Percentiles rank a stretch among this genome's conserved stretches.
Evolutionary conservation across 1,284 basidiomycete genomes (phyloP).

Genomic region (Malassezia restricta): DNA sequence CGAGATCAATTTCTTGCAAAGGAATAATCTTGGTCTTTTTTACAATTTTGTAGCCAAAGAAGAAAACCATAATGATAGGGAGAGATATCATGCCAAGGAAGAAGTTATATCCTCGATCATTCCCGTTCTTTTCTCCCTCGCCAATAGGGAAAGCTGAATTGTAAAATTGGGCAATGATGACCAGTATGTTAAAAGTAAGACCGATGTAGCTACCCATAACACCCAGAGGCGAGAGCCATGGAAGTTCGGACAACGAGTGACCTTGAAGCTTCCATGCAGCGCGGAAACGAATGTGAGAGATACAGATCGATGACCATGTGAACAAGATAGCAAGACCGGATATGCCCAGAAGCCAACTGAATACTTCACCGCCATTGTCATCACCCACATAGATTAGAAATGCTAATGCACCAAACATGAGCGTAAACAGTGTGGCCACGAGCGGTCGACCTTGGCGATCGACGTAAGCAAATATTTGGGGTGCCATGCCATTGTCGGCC

Average conservation of each 20-base stretch:
- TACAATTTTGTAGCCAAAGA: conserved; percentile 26
- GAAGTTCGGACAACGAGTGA: conserved; percentile 49
- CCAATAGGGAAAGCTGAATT: conserved; percentile 34
- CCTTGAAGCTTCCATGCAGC: conserved; percentile 50
- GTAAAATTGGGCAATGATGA: conserved; percentile 27
- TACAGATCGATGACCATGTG: conserved; percentile 45
- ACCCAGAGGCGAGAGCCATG: conserved; percentile 50
- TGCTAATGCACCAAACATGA: conserved; percentile 34
- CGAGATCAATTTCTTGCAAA: conserved; percentile 49
- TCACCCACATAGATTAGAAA: conserved; percentile 33
- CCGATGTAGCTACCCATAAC: conserved; percentile 49
- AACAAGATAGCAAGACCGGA: conserved; percentile 51
- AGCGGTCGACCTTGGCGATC: conserved; percentile 51
- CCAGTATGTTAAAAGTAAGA: conserved; percentile 37
- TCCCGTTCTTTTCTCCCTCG: conserved; percentile 20
- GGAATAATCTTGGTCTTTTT: conserved; percentile 43
- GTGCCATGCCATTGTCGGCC: conserved; percentile 47
- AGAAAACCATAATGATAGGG: conserved; percentile 27
- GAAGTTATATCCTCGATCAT: conserved; percentile 47
- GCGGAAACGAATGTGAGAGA: conserved; percentile 44
- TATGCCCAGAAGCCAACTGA: conserved; percentile 50
- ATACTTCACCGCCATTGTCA: conserved; percentile 25
- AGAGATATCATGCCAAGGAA: conserved; percentile 49
- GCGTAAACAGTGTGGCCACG: conserved; percentile 44
- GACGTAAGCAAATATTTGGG: conserved; percentile 47